A percentile compares a stretch with the other conserved stretches of the same genome.
phyloP scores from a whole-genome alignment of 768 basidiomycete species.

The Imleria badia region DNA sequence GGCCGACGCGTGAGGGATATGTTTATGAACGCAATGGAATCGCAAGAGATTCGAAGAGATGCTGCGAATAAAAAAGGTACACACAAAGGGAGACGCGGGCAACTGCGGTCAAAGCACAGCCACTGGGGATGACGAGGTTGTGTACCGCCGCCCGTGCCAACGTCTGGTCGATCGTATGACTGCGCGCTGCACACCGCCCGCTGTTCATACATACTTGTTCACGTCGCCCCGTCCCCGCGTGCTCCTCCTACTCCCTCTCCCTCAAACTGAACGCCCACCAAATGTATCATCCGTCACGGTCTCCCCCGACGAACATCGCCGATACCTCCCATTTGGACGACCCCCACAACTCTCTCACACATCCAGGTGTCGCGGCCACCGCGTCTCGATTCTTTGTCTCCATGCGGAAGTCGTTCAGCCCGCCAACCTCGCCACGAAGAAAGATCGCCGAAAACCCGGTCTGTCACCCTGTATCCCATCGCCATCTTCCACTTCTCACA shows the following conservation, averaged over 20 bases:
- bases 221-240: conserved; percentile 1
- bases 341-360: not conserved
- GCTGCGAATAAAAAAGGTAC: too few relatives aligned
- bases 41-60: too few relatives aligned
- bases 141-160: not conserved
- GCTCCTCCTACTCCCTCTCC: not conserved
- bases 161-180: conserved; percentile 11
- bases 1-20: too few relatives aligned
- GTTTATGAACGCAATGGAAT: too few relatives aligned
- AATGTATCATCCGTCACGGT: conserved; percentile 18
- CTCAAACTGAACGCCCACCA: conserved; percentile 2
- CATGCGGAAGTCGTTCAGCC: conserved; percentile 30
- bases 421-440: conserved; percentile 20
- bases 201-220: not conserved
- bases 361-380: conserved; percentile 15
- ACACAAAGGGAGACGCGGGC: too few relatives aligned
- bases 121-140: conserved; percentile 1
- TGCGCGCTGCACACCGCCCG: not conserved
- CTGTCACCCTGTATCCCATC: conserved; percentile 5
- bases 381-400: conserved; percentile 33
- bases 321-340: not conserved
- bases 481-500: conserved; percentile 5
- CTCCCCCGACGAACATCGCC: conserved; percentile 9
- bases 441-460: conserved; percentile 20
- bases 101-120: conserved; percentile 11